These are phyloP conservation scores for Citropsis articulata DNA, from an alignment of 345 rosid genomes.

Conservation along the genomic window DNA sequence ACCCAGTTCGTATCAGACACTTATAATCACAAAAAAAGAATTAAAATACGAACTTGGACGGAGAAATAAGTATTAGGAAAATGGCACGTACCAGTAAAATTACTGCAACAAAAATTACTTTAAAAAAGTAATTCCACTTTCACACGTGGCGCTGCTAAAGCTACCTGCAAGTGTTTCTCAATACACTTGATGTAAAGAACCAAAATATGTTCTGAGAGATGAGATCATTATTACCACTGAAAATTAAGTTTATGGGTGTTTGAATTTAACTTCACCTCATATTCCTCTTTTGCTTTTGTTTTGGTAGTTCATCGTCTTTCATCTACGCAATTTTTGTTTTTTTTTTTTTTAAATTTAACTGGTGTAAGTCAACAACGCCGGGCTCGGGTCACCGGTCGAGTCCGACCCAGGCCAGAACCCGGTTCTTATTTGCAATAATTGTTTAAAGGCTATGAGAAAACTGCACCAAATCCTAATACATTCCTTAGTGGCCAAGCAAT, in stretches of 20 bases:
- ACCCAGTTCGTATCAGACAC: constrained; percentile 5
- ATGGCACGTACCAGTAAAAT: not conserved
- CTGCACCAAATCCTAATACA: not conserved
- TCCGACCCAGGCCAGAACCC: not conserved
- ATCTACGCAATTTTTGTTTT: too few species aligned
- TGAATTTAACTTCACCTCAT: not conserved
- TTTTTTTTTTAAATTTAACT: not conserved
- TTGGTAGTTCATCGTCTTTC: not conserved
- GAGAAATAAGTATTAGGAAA: not conserved
- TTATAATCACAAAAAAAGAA: not conserved
- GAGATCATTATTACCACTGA: not conserved
- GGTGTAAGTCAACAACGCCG: not conserved
- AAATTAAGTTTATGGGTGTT: not conserved
- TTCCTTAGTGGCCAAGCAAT: not conserved
- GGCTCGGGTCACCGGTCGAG: not conserved
- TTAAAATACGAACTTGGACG: not conserved
- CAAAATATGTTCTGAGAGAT: not conserved
- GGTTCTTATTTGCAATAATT: not conserved
- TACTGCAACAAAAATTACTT: not conserved
- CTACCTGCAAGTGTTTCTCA: not conserved
- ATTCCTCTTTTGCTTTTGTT: not conserved
- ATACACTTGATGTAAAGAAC: not conserved
- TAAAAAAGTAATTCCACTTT: not conserved
- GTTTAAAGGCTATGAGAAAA: not conserved
- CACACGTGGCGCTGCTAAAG: constrained; percentile 4